Conservation (phyloP, 371 early-diverging fungal species). For the Mortierella sp. region DNA sequence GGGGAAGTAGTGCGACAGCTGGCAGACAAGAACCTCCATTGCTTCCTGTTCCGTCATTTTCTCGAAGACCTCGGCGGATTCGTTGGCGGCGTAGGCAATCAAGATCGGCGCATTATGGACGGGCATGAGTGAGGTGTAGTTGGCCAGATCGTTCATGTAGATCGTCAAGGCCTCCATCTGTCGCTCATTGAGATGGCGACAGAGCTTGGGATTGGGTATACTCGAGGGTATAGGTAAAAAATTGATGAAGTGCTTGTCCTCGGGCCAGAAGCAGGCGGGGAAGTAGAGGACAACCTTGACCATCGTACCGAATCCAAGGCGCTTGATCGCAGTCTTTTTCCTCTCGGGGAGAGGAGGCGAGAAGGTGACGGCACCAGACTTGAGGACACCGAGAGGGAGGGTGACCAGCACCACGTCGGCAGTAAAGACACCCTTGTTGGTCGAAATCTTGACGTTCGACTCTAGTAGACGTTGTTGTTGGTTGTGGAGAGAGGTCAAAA, state of each 20-base stretch:
- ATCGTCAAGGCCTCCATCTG: constrained; percentile 43
- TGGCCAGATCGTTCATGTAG: constrained; percentile 54
- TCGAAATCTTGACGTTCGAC: constrained; percentile 44
- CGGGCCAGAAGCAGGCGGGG: constrained; percentile 54
- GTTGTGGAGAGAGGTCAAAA: constrained; percentile 4
- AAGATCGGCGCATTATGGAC: constrained; percentile 44
- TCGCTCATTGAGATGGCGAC: constrained; percentile 46
- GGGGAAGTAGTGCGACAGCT: constrained; percentile 49
- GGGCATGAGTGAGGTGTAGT: constrained; percentile 58
- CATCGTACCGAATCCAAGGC: constrained; percentile 58
- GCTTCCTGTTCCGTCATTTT: constrained; percentile 45
- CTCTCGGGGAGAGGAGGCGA: constrained; percentile 48
- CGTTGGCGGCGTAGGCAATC: constrained; percentile 54
- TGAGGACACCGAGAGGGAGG: constrained; percentile 56
- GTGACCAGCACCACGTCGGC: constrained; percentile 58
- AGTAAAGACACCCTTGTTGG: constrained; percentile 41
- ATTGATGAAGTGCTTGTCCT: constrained; percentile 52
- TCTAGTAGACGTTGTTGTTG: constrained; percentile 26
- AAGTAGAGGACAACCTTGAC: constrained; percentile 48
- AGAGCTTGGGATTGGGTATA: constrained; percentile 45
- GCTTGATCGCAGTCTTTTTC: constrained; percentile 48
- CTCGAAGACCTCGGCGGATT: constrained; percentile 45
- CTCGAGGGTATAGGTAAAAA: constrained; percentile 51
- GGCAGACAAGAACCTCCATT: constrained; percentile 49
- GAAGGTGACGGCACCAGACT: constrained; percentile 44